phyloP scores from a whole-genome alignment of 148 eudicot species.

The Simmondsia chinensis region DNA sequence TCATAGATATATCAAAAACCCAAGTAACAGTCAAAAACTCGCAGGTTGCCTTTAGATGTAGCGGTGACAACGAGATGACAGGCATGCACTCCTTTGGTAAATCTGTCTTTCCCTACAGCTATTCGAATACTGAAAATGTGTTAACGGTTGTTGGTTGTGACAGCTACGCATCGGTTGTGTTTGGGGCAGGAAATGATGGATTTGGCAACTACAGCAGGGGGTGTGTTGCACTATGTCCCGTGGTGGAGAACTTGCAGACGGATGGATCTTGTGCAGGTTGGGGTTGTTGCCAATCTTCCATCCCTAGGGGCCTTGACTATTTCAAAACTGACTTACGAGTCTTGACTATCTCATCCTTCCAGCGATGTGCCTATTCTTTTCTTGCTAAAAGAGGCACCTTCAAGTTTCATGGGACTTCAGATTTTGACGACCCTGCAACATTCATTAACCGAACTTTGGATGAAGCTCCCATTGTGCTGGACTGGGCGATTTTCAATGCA shows the following conservation, averaged over 20 bases:
- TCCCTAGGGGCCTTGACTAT: conserved; percentile 18
- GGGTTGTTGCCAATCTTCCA: conserved; percentile 29
- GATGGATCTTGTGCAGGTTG: conserved; percentile 18
- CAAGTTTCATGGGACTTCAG: conserved; percentile 9
- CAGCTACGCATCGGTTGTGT: too few species aligned
- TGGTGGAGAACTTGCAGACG: background rate
- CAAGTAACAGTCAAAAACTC: conserved; percentile 3
- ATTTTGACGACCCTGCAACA: conserved; percentile 13
- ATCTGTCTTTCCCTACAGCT: conserved; percentile 6
- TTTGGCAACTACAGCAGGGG: background rate
- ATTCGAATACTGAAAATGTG: conserved; percentile 16
- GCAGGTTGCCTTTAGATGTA: conserved; percentile 18
- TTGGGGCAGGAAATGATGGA: conserved; percentile 1
- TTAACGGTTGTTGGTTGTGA: conserved; percentile 19
- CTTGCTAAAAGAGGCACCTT: conserved; percentile 17
- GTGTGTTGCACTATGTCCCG: background rate
- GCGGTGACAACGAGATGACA: background rate
- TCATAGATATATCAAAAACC: conserved; percentile 6
- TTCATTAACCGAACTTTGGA: conserved; percentile 5
- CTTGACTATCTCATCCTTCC: background rate
- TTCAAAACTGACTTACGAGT: background rate
- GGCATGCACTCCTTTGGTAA: background rate
- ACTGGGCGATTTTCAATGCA: conserved; percentile 32
- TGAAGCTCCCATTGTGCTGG: conserved; percentile 30
- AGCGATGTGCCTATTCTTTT: conserved; percentile 30